Evolutionary conservation across 1,139 yeast species (phyloP), one percentile per base, ranked within the genome.

Genomic region (Kluyveromyces sp.): DNA sequence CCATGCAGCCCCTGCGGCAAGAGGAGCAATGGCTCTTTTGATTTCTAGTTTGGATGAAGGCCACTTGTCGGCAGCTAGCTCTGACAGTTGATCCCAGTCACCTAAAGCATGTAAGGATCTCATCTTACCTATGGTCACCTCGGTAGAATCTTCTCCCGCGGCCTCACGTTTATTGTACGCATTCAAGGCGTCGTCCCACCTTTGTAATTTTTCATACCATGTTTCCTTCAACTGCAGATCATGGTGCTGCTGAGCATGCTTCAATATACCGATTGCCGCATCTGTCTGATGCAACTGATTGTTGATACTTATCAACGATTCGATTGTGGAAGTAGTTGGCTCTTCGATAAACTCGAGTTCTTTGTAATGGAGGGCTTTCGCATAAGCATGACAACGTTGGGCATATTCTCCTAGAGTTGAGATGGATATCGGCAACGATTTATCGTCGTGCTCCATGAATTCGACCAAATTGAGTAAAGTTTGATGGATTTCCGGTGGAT

Each of bases 1-100:
- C 98, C 98, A 92, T 0, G 97, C 87, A 0, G 98, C 97, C 2
- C 97, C 97, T 0, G 97, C 98, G 0, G 98, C 98, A 44, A 94
- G 68, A 1, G 98, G 98, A 1, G 98, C 97, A 52, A 94, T 89
- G n/a, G 82, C 78, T 48, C 95, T 70, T 55, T 81, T 77, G 40
- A 79, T 79, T 22, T 86, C 96, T 39, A 79, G 74, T 3, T 84
- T 70, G 1, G 95, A 77, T 36, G 71, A 71, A 25, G 70, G 71
- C 98, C 98, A 94, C 58, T 85, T 86, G 39, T 81, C 83, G 54
- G 80, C 83, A 0, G 97, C 96, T 45, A 92, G 70, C 49, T 83
- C 85, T 9, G 94, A 83, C 25, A 94, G 70, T 54, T 83, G 86
- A 52, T 89, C 97, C 98, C 98, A 94, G 65, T 92, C 97, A 41